A percentile compares a stretch with the other conserved stretches of the same genome.
These are phyloP conservation scores for rapeseed (Brassica napus) DNA, from an alignment of 345 rosid species.

Conservation along the genomic window DNA sequence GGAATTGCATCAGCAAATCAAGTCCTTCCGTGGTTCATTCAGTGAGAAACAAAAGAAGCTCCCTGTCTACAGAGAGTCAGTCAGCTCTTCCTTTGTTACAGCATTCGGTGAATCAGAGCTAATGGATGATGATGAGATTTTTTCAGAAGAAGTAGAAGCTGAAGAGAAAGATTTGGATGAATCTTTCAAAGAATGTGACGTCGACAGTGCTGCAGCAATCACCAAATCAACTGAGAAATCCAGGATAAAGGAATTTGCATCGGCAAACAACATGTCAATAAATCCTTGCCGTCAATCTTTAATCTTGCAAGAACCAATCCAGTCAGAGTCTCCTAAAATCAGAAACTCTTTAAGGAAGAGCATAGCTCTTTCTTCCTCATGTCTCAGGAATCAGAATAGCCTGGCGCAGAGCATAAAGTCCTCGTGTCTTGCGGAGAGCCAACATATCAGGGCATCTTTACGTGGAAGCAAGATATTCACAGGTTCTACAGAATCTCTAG, in stretches of 20 bases:
- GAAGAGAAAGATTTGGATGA: constrained; percentile 51
- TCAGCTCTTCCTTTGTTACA: constrained; percentile 57
- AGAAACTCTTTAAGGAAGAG: constrained; percentile 68
- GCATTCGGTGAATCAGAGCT: constrained; percentile 67
- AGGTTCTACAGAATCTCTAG: constrained; percentile 79
- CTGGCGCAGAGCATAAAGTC: constrained; percentile 31
- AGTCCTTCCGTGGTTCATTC: constrained; percentile 44
- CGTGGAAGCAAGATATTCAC: constrained; percentile 67
- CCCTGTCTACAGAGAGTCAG: constrained; percentile 51
- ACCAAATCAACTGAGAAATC: constrained; percentile 36
- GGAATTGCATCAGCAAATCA: constrained; percentile 68
- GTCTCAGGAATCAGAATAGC: constrained; percentile 55
- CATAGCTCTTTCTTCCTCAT: constrained; percentile 50
- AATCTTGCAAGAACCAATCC: constrained; percentile 69
- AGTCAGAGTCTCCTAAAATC: constrained; percentile 91
- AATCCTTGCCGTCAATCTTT: constrained; percentile 54
- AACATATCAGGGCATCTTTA: constrained; percentile 67
- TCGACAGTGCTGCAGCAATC: constrained; percentile 36
- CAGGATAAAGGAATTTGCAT: constrained; percentile 41
- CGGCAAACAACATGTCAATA: constrained; percentile 58
- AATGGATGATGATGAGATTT: constrained; percentile 62
- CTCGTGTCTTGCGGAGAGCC: constrained; percentile 36
- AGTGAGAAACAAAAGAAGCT: constrained; percentile 43
- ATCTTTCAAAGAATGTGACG: constrained; percentile 37
- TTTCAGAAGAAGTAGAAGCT: constrained; percentile 37